Evolutionary conservation across 176 grass and related monocot genomes (phyloP).

Genomic region (Typha latifolia): DNA sequence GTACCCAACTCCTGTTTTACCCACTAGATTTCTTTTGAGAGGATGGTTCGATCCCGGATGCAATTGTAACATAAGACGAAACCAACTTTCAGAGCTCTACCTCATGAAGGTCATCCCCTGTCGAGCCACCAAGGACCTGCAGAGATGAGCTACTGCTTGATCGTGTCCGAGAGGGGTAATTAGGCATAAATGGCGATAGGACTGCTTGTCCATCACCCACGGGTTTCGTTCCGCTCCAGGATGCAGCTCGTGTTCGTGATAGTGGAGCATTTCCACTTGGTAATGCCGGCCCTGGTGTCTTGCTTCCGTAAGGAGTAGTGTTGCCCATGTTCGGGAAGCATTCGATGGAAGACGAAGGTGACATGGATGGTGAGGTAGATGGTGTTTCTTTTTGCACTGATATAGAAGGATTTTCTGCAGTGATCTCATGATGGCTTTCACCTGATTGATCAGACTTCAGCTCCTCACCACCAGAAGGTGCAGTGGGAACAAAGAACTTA

Average conservation of each 20-base stretch:
- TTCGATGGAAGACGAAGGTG: conserved; percentile 41
- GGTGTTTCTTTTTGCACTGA: conserved; percentile 35
- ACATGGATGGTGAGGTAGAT: conserved; percentile 31
- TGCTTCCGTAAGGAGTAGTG: conserved; percentile 31
- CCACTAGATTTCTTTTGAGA: too few relatives aligned
- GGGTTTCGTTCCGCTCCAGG: conserved; percentile 65
- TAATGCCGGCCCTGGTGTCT: conserved; percentile 10
- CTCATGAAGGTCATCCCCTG: background rate
- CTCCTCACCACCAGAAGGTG: conserved; percentile 24
- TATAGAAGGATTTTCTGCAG: conserved; percentile 32
- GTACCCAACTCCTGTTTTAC: too few relatives aligned
- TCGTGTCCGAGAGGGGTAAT: background rate
- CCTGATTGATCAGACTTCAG: conserved; percentile 26
- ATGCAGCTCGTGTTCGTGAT: conserved; percentile 52
- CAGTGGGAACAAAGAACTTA: conserved; percentile 67
- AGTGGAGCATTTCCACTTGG: conserved; percentile 27
- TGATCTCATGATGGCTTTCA: conserved; percentile 33
- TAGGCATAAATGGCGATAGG: conserved; percentile 31
- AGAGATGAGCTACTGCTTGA: background rate
- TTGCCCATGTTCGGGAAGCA: conserved; percentile 63
- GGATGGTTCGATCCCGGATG: too few relatives aligned
- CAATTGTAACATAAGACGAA: background rate
- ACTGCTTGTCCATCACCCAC: conserved; percentile 1
- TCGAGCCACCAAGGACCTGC: background rate
- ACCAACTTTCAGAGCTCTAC: background rate